Evolutionary conservation across 106 monocot species (phyloP).

Genomic region (Hemerocallis citrina): DNA sequence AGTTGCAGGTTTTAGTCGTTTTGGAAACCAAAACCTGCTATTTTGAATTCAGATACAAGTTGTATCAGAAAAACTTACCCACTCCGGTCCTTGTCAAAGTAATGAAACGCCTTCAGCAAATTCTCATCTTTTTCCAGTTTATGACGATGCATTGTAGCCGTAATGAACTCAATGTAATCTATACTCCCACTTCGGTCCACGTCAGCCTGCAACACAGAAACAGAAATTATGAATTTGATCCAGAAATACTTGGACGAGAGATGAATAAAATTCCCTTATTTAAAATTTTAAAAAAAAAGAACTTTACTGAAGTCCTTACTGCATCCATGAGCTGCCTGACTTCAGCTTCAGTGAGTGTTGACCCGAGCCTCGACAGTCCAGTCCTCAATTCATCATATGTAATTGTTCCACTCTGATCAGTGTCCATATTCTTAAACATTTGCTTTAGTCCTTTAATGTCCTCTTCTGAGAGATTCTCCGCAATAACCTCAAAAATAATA

Average conservation of each 20-base stretch:
- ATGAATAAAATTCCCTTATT: too few relatives aligned
- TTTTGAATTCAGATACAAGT: too few relatives aligned
- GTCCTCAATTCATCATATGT: conserved; percentile 70
- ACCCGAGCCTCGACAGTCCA: conserved; percentile 60
- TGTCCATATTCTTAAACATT: conserved; percentile 84
- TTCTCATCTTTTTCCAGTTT: conserved; percentile 67
- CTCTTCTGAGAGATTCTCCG: conserved; percentile 64
- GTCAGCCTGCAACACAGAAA: conserved; percentile 43
- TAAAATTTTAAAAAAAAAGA: too few relatives aligned
- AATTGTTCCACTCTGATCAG: conserved; percentile 63
- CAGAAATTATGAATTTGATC: background rate
- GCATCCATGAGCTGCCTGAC: conserved; percentile 78
- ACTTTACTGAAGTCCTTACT: too few relatives aligned
- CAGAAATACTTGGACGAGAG: too few relatives aligned
- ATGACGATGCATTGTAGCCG: conserved; percentile 82
- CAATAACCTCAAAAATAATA: conserved; percentile 45
- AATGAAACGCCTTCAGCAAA: conserved; percentile 55
- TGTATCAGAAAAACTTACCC: conserved; percentile 60
- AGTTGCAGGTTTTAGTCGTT: too few relatives aligned
- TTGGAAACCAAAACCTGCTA: too few relatives aligned
- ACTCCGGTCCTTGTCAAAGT: conserved; percentile 68
- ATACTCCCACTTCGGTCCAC: conserved; percentile 70
- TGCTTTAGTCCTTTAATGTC: conserved; percentile 75
- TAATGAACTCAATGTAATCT: conserved; percentile 77
- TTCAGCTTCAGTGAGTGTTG: conserved; percentile 54